A percentile compares a stretch with the other conserved stretches of the same genome.
These are phyloP conservation scores for Lupinus albus DNA, from an alignment of 306 rosid genomes.

Conservation along the genomic window DNA sequence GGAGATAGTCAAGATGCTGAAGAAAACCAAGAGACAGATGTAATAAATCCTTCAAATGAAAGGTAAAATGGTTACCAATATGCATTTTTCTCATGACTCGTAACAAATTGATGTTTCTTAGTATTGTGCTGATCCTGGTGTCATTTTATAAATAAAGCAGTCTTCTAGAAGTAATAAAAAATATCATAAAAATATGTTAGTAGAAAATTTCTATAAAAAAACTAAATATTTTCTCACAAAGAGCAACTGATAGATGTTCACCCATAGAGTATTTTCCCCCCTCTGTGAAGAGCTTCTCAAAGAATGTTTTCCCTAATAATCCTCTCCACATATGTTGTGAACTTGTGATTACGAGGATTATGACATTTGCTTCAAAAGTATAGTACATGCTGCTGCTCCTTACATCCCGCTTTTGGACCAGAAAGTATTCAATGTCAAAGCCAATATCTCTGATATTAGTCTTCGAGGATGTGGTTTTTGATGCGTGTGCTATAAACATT, in stretches of 20 bases:
- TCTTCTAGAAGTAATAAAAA: constrained; percentile 12
- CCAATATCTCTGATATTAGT: background rate
- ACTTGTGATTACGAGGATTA: background rate
- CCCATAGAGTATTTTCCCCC: background rate
- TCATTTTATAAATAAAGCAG: constrained; percentile 1
- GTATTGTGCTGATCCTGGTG: background rate
- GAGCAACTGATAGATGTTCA: constrained; percentile 16
- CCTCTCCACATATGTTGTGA: background rate
- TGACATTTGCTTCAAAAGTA: background rate
- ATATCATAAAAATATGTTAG: background rate
- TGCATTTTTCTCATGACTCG: background rate
- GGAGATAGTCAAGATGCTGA: constrained; percentile 44
- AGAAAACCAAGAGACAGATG: constrained; percentile 52
- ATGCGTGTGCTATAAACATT: constrained; percentile 4
- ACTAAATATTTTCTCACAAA: background rate
- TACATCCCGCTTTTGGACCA: constrained; percentile 23
- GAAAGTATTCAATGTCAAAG: constrained; percentile 1
- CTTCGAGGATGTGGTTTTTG: constrained; percentile 17
- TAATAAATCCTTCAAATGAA: constrained; percentile 48
- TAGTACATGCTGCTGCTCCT: background rate
- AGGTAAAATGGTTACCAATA: constrained; percentile 51
- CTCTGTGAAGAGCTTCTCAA: constrained; percentile 3
- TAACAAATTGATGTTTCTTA: background rate
- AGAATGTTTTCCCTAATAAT: constrained; percentile 5
- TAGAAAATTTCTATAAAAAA: background rate